Percentiles rank a stretch among this genome's conserved stretches.
Evolutionary conservation across 192 early-diverging fungal genomes (phyloP).

Genomic region (Dispira parvispora): DNA sequence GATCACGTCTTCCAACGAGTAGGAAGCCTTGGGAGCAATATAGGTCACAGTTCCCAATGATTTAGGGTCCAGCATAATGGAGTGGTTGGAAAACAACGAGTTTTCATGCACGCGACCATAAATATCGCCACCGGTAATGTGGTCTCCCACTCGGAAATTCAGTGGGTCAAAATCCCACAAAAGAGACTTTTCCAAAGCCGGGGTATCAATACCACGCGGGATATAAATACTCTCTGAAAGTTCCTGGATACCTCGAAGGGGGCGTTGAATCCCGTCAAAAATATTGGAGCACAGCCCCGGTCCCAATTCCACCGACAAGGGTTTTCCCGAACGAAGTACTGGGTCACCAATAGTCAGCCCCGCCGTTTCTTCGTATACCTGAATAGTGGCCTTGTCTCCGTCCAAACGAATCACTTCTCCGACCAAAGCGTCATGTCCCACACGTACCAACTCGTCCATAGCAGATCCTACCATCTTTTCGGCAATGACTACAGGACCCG

Average conservation of each 20-base stretch:
- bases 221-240: constrained; percentile 93
- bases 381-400: constrained; percentile 97
- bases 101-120: constrained; percentile 92
- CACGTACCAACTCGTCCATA: constrained; percentile 98
- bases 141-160: constrained; percentile 83
- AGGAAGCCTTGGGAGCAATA: constrained; percentile 83
- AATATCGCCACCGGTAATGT: constrained; percentile 96
- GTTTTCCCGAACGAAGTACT: constrained; percentile 93
- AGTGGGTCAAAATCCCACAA: constrained; percentile 92
- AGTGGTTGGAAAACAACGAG: constrained; percentile 76
- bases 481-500: constrained; percentile 94
- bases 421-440: constrained; percentile 92
- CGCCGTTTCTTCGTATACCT: constrained; percentile 99
- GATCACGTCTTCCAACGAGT: constrained; percentile 80
- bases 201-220: constrained; percentile 96
- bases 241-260: constrained; percentile 85
- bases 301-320: constrained; percentile 94
- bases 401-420: constrained; percentile 99
- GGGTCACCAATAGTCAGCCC: constrained; percentile 99
- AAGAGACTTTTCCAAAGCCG: constrained; percentile 78
- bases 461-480: constrained; percentile 95
- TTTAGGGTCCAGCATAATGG: constrained; percentile 90
- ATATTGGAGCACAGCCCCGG: constrained; percentile 87
- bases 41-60: constrained; percentile 88
- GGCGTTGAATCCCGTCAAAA: constrained; percentile 99